phyloP scores from a whole-genome alignment of 2,329 filamentous ascomycete genomes.

The Xylaria polymorpha region DNA sequence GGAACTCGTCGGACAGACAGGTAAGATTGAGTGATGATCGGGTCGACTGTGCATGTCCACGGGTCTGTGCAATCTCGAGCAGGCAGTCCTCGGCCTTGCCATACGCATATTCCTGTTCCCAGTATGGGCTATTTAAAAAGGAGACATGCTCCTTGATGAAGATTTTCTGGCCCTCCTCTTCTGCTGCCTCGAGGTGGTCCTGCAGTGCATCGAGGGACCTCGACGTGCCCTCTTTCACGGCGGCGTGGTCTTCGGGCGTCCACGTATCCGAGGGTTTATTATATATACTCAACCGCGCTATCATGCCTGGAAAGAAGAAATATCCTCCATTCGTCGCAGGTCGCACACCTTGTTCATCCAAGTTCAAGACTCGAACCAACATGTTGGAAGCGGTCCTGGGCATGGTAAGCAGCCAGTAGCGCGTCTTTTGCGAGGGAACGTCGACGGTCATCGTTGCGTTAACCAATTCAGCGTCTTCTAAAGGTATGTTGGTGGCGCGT shows the following conservation, averaged over 20 bases:
- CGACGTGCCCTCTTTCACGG: not conserved
- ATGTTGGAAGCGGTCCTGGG: conserved; percentile 41
- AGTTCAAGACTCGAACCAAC: conserved; percentile 36
- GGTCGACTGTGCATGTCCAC: conserved; percentile 18
- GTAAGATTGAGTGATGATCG: conserved; percentile 37
- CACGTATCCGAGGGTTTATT: conserved; percentile 18
- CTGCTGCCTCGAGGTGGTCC: conserved; percentile 33
- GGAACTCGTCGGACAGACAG: conserved; percentile 36
- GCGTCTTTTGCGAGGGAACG: conserved; percentile 19
- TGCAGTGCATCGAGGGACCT: conserved; percentile 31
- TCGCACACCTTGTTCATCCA: conserved; percentile 34
- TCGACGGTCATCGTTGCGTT: conserved; percentile 33
- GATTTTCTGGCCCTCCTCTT: conserved; percentile 26
- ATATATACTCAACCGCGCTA: conserved; percentile 11
- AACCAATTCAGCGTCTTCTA: not conserved
- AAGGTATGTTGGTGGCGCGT: not conserved
- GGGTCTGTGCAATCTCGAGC: conserved; percentile 2
- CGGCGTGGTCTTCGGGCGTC: conserved; percentile 20
- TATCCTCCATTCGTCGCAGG: conserved; percentile 35
- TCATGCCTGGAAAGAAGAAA: conserved; percentile 34
- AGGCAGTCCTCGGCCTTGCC: not conserved
- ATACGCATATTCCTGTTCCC: conserved; percentile 23
- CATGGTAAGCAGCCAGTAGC: conserved; percentile 40
- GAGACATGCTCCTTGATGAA: conserved; percentile 38
- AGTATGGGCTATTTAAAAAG: conserved; percentile 23